Base-by-base conservation (phyloP, 2,329 filamentous ascomycete genomes). In the Exophiala sp. region DNA sequence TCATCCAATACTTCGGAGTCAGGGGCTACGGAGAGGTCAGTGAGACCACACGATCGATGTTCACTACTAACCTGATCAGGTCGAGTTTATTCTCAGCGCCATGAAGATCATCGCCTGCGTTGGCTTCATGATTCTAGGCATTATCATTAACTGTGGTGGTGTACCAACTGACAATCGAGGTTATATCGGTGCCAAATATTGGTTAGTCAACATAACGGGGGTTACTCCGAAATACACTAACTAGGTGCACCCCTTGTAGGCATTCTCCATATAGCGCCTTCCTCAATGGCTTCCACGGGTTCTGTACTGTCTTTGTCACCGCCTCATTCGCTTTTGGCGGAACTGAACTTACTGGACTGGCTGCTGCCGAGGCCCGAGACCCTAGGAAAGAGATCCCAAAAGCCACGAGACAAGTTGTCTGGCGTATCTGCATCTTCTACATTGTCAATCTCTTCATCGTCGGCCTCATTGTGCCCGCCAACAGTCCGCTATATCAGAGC, bases 131-230 rank as follows among this genome's bases (percentile, higher is more conserved):
- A 83, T 96, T 45, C 82, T 96, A 2, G 91, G 89, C 5, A 86
- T 95, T 56, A 84, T 95, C 53, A 80, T 95, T 63, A 90, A 95
- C 71, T 87, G 86, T 63, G 91, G 89, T 38, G 91, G 90, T 45
- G 57, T 59, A 3, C 51, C 57, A 18, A 55, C 57, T 10, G 56
- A 59, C 33, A 20, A 53, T 34, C 38, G 57, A 54, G 57, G 57
- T 33, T 59, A 59, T 33, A 59, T 59, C 24, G 39, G 83, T 91
- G 0, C 70, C 36, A 57, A 64, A 16, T 70, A 69, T 45, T 61
- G 62, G 54, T 67, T 66, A 38, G 65, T 62, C 2, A 50, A 29
- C 4, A 29, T 29, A 8, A 29, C 24, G 24, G 24, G 4, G 24
- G 24, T 29, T 29, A 2, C 24, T 4, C 2, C 7, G 24, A 3